A percentile compares a stretch with the other conserved stretches of the same genome.
phyloP scores from a whole-genome alignment of 495 filamentous ascomycete genomes.

The Aspergillus heteromorphus region DNA sequence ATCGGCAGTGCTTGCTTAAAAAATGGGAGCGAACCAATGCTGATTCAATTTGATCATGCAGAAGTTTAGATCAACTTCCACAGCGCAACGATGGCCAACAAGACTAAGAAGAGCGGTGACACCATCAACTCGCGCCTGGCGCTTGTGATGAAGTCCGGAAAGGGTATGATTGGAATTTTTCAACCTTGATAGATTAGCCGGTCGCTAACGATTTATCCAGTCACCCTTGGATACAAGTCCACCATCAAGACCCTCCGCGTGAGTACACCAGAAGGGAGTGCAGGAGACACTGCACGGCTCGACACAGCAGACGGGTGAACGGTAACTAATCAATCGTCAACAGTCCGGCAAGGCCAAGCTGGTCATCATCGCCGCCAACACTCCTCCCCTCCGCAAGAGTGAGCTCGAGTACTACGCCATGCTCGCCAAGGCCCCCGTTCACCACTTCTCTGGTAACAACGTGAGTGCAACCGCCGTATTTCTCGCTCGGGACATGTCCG shows the following conservation, averaged over 20 bases:
- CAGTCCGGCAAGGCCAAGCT: slow-evolving; percentile 56
- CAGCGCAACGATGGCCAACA: slow-evolving; percentile 75
- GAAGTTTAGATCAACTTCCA: slow-evolving; percentile 17
- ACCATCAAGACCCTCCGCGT: slow-evolving; percentile 89
- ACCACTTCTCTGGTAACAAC: slow-evolving; percentile 97
- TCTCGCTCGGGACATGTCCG: neutral
- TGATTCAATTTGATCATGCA: slow-evolving; percentile 3
- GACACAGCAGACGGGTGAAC: neutral
- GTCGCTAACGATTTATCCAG: slow-evolving; percentile 27
- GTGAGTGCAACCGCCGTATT: slow-evolving; percentile 51
- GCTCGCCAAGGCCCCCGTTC: slow-evolving; percentile 87
- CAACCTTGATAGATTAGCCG: neutral
- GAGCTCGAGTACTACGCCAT: slow-evolving; percentile 93
- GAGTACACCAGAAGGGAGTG: slow-evolving; percentile 26
- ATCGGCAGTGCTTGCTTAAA: neutral
- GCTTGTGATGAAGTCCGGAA: slow-evolving; percentile 95
- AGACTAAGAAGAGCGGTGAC: slow-evolving; percentile 92
- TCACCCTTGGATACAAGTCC: slow-evolving; percentile 89
- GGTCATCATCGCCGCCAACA: slow-evolving; percentile 83
- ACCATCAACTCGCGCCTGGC: slow-evolving; percentile 83
- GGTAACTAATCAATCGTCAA: neutral
- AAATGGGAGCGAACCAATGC: slow-evolving; percentile 1
- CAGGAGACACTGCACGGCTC: neutral
- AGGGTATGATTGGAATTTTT: slow-evolving; percentile 50
- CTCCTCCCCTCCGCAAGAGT: slow-evolving; percentile 88